Evolutionary conservation across 2,329 filamentous ascomycete species (phyloP).

Genomic region (Pseudocercospora fijiensis): DNA sequence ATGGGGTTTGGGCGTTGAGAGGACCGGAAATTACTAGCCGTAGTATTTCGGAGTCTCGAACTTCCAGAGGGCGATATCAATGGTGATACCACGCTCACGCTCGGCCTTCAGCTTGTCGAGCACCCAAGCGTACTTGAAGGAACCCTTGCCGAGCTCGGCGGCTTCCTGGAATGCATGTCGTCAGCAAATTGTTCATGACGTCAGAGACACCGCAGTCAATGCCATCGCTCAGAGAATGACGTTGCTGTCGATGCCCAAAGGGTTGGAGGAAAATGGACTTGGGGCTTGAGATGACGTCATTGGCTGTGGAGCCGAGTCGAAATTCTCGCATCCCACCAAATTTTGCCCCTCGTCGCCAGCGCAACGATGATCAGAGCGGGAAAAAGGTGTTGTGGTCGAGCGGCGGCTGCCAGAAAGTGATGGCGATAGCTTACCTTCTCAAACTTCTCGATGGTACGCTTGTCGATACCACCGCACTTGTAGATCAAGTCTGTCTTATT

Average conservation of each 20-base stretch:
- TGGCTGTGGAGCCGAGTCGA: slow-evolving; percentile 22
- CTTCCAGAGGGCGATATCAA: slow-evolving; percentile 99
- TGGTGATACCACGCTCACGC: slow-evolving; percentile 99
- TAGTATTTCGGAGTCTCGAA: slow-evolving; percentile 98
- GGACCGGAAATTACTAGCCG: slow-evolving; percentile 17
- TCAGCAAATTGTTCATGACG: slow-evolving; percentile 36
- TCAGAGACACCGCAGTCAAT: not conserved
- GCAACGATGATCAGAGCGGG: slow-evolving; percentile 21
- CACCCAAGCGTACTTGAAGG: slow-evolving; percentile 99
- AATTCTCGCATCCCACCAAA: slow-evolving; percentile 30
- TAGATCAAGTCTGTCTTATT: slow-evolving; percentile 92
- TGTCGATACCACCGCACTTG: slow-evolving; percentile 99
- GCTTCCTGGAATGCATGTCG: slow-evolving; percentile 68
- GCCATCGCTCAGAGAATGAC: not conserved
- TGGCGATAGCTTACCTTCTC: slow-evolving; percentile 74
- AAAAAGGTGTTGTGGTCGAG: slow-evolving; percentile 15
- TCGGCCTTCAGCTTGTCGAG: slow-evolving; percentile 99
- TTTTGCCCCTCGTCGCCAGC: slow-evolving; percentile 25
- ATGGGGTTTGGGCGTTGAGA: not conserved
- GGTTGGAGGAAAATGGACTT: slow-evolving; percentile 9
- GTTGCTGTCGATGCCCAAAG: not conserved
- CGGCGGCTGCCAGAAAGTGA: slow-evolving; percentile 1
- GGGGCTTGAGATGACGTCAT: slow-evolving; percentile 22
- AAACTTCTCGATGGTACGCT: slow-evolving; percentile 99
- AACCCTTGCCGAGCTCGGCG: slow-evolving; percentile 98